These are phyloP conservation scores for Heterobasidion irregulare DNA, from an alignment of 1,284 basidiomycete species.

Conservation along the genomic window DNA sequence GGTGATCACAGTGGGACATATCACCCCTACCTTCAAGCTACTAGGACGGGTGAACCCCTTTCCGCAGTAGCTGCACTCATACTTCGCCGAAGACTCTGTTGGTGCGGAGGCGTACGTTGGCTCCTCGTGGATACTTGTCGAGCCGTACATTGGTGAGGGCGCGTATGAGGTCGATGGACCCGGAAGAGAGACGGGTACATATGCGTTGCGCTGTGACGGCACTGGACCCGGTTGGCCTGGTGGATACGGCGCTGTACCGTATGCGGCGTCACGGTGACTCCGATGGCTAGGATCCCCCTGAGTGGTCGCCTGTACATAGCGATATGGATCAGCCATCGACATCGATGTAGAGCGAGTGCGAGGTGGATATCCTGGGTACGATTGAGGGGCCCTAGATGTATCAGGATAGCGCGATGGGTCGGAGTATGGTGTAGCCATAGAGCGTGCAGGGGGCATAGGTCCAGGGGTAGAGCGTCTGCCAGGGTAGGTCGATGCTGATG, in stretches of 20 bases:
- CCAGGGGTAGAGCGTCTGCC: background rate
- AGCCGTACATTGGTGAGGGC: background rate
- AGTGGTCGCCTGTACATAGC: background rate
- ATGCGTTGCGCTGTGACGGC: background rate
- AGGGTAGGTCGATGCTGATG: background rate
- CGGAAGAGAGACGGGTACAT: background rate
- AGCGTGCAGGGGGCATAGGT: background rate
- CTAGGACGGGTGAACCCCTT: constrained; percentile 78
- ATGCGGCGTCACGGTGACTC: background rate
- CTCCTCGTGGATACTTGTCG: background rate
- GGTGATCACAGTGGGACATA: background rate
- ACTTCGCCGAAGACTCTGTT: constrained; percentile 34
- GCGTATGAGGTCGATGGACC: background rate
- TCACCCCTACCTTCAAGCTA: constrained; percentile 55
- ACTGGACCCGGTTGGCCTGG: background rate
- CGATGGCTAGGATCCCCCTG: background rate
- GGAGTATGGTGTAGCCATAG: background rate
- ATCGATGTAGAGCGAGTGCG: background rate
- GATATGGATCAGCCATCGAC: background rate
- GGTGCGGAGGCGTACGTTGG: background rate
- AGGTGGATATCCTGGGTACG: background rate
- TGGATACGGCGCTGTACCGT: background rate
- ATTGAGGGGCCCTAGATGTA: background rate
- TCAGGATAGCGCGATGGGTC: background rate
- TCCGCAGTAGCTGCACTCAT: constrained; percentile 70